phyloP scores from a whole-genome alignment of 1,284 basidiomycete species.

The Agaricales sp. region DNA sequence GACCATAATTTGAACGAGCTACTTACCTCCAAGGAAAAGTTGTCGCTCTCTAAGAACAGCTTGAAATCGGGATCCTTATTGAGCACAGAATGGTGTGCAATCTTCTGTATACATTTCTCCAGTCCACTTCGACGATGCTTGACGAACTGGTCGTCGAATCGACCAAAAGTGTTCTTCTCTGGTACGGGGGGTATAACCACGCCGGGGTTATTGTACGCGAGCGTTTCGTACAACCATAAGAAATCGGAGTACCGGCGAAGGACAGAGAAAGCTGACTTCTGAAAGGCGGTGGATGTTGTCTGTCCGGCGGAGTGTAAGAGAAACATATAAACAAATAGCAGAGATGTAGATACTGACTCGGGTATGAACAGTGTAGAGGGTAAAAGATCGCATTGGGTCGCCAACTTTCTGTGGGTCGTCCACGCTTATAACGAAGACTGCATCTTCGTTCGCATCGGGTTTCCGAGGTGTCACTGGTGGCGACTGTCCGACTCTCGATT shows the following conservation, averaged over 20 bases:
- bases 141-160: slow-evolving; percentile 86
- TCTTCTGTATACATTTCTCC: slow-evolving; percentile 86
- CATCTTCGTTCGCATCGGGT: slow-evolving; percentile 27
- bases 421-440: slow-evolving; percentile 73
- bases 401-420: slow-evolving; percentile 92
- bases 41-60: slow-evolving; percentile 84
- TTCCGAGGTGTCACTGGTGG: neutral
- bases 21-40: slow-evolving; percentile 72
- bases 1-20: slow-evolving; percentile 2
- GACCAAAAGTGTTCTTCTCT: slow-evolving; percentile 88
- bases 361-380: slow-evolving; percentile 91
- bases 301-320: no score
- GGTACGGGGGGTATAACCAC: slow-evolving; percentile 95
- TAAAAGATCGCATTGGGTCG: slow-evolving; percentile 85
- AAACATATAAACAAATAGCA: slow-evolving; percentile 3
- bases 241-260: slow-evolving; percentile 96
- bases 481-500: neutral
- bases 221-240: slow-evolving; percentile 89
- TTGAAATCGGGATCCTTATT: slow-evolving; percentile 77
- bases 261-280: slow-evolving; percentile 79
- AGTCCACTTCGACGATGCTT: slow-evolving; percentile 74
- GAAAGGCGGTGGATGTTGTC: slow-evolving; percentile 78
- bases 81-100: slow-evolving; percentile 80
- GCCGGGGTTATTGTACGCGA: slow-evolving; percentile 90
- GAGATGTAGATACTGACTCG: slow-evolving; percentile 48